A percentile compares a stretch with the other conserved stretches of the same genome.
phyloP scores from a whole-genome alignment of 2,329 filamentous ascomycete species.

The Beauveria brongniartii region DNA sequence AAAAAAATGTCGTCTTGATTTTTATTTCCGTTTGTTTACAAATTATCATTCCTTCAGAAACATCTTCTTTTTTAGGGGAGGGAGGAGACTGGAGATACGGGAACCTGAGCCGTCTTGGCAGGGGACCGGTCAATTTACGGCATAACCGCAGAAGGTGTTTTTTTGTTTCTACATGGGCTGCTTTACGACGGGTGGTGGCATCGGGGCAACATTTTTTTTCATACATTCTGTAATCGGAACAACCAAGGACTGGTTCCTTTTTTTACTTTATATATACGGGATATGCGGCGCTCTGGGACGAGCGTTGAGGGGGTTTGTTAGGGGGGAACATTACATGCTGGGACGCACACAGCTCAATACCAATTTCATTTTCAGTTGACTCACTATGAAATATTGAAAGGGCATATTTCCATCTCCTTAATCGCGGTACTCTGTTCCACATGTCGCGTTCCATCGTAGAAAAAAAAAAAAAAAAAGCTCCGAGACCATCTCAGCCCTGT shows the following conservation, averaged over 20 bases:
- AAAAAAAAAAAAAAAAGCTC: no score
- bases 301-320: not conserved
- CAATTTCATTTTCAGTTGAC: not conserved
- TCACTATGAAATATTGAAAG: not conserved
- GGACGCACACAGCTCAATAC: not conserved
- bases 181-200: not conserved
- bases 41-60: no score
- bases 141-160: no score
- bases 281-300: not conserved
- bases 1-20: not conserved
- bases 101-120: not conserved
- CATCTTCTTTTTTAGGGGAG: no score
- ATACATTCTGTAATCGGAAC: not conserved
- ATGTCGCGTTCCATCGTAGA: no score
- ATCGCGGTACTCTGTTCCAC: no score
- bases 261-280: not conserved
- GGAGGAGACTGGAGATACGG: no score
- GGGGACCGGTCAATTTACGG: not conserved
- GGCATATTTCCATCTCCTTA: not conserved
- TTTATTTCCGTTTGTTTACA: not conserved
- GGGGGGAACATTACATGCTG: not conserved
- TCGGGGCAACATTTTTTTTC: not conserved
- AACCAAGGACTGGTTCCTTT: not conserved
- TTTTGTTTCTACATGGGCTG: not conserved
- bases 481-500: not conserved